Evolutionary conservation across 2,329 filamentous ascomycete species (phyloP), one percentile per base, ranked within the genome.

Genomic region (Davidsoniella virescens): DNA sequence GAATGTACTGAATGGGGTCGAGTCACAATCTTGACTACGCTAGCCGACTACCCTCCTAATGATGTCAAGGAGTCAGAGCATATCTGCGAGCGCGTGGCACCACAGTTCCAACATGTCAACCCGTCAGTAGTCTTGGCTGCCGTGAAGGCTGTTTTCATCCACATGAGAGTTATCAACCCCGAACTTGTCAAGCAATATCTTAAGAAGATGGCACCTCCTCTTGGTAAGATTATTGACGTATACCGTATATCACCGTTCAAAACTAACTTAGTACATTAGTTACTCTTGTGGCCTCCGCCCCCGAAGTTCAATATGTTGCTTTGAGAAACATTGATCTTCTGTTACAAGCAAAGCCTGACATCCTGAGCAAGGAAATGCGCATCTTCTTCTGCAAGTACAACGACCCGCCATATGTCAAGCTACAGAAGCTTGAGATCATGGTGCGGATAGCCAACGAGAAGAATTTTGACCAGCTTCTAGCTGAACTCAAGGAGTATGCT

Each of bases 381-480:
- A 92, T 98, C 7, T 98, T 98, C 70, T 98, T 98, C 70, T 98
- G 92, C 81, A 98, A 98, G 68, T 98, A 98, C 70, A 96, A 96
- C 63, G 92, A 98, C 59, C 90, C 92, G 1, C 87, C 87, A 18
- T 98, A 98, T 63, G 81, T 98, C 59, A 98, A 98, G 66, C 79
- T 98, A 54, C 84, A 94, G 62, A 98, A 98, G 63, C 76, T 98
- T 46, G 92, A 98, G 63, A 96, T 96, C 55, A 96, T 98, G 92
- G 90, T 98, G 44, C 82, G 92, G 64, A 96, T 98, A 79, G 87
- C 90, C 54, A 96, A 95, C 67, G 88, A 95, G 58, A 84, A 82
- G 62, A 98, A 96, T 62, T 90, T 90, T 54, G 92, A 98, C 61
- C 92, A 96, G 62, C 72, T 98, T 23, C 71, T 98, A 14, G 84